Evolutionary conservation across 768 basidiomycete species (phyloP).

Genomic region (Rhodotorula toruloides): DNA sequence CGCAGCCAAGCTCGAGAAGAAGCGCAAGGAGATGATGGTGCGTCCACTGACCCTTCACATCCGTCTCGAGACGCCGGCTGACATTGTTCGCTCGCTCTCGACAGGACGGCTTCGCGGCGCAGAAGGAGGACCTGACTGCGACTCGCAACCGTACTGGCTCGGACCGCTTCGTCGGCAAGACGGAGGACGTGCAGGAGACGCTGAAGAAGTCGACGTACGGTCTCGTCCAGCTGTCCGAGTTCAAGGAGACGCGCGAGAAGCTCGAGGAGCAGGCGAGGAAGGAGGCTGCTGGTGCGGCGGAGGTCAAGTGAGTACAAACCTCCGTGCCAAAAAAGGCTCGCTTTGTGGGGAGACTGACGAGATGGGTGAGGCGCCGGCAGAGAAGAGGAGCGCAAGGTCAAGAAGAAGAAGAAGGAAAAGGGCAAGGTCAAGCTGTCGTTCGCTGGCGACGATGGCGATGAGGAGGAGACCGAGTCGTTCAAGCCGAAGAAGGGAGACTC

Average conservation of each 20-base stretch:
- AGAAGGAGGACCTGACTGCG: slow-evolving; percentile 26
- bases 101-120: slow-evolving; percentile 36
- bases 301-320: slow-evolving; percentile 68
- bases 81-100: background rate
- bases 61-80: background rate
- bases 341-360: background rate
- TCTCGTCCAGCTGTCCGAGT: slow-evolving; percentile 62
- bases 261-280: slow-evolving; percentile 47
- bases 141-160: slow-evolving; percentile 48
- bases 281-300: slow-evolving; percentile 75
- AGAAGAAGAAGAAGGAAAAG: slow-evolving; percentile 89
- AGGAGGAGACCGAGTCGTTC: slow-evolving; percentile 30
- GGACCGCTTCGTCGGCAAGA: slow-evolving; percentile 86
- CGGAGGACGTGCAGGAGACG: slow-evolving; percentile 89
- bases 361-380: slow-evolving; percentile 16
- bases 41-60: background rate
- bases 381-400: slow-evolving; percentile 37
- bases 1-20: slow-evolving; percentile 37
- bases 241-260: slow-evolving; percentile 38
- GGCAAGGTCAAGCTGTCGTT: slow-evolving; percentile 87
- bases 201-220: slow-evolving; percentile 89
- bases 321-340: background rate
- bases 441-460: slow-evolving; percentile 65
- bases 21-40: slow-evolving; percentile 39
- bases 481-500: slow-evolving; percentile 5